Evolutionary conservation across 257 asterid species (phyloP), one percentile per base, ranked within the genome.

Genomic region (Solanum virginianum): DNA sequence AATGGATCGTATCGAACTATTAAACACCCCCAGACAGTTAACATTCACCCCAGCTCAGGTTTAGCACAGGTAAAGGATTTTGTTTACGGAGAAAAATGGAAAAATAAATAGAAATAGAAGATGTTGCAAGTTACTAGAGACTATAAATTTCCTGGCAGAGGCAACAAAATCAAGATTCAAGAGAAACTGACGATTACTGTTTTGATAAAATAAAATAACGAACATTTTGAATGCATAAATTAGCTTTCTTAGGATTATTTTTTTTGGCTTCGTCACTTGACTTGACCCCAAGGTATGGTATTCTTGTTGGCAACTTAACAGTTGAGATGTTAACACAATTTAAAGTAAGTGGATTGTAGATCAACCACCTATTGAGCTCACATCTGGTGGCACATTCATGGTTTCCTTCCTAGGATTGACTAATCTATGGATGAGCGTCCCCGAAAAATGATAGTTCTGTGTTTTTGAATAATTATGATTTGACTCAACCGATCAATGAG

Each of bases 41-140:
- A 96, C 86, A 90, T 94, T 75, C 98, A 96, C 86, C 99, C 98
- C 6, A 93, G 98, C 90, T 96, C 99, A 57, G 97, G 98, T 86
- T 92, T 94, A 88, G 91, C 98, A 56, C 94, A 93, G 97, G 97
- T 87, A 80, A 80, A 71, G 32, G 83, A 8, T 53, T 36, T 55
- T 84, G 24, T 71, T 70, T 84, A 47, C 66, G 26, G 24, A 15
- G 82, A 77, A 17, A 14, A 14, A 49, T 8, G 24, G 63, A 77
- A 77, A 51, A 77, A 77, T 49, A 49, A 51, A 16, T 49, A 51
- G 16, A 14, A 74, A 69, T 29, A 69, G 13, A 75, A 49, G 45
- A 75, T 75, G 24, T 26, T 49, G 82, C 62, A 75, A 13, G 81
- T 74, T 47, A 47, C 10, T 20, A 71, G 80, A 71, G 15, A 6